These are phyloP conservation scores for Fusarium phyllophilum DNA, from an alignment of 2,329 filamentous ascomycete genomes.

Conservation along the genomic window DNA sequence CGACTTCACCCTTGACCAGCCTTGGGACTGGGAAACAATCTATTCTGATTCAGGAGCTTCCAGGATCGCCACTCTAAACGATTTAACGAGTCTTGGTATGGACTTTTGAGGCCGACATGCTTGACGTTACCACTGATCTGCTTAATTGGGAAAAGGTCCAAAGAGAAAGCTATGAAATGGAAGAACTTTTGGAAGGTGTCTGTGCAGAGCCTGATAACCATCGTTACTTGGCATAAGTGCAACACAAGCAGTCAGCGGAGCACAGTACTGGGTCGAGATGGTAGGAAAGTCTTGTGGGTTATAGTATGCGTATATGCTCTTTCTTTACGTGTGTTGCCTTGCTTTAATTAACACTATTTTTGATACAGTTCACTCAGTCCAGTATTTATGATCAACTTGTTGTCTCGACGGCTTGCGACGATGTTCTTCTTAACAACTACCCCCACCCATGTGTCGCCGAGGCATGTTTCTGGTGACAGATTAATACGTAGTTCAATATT, in stretches of 20 bases:
- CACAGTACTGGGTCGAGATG: fast-evolving
- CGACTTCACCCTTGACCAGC: neutral
- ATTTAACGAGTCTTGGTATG: fast-evolving
- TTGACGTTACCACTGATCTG: fast-evolving
- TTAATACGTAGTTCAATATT: neutral
- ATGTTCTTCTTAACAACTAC: fast-evolving
- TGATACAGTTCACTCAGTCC: neutral
- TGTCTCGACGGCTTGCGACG: fast-evolving
- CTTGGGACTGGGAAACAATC: neutral
- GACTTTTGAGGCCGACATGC: fast-evolving
- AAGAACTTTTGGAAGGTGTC: fast-evolving
- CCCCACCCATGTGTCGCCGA: neutral
- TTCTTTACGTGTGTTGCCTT: fast-evolving
- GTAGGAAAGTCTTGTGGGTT: no score
- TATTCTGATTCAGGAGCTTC: no score
- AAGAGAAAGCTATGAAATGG: fast-evolving
- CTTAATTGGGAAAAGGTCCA: neutral
- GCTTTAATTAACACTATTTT: neutral
- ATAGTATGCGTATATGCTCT: no score
- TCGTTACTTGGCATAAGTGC: fast-evolving
- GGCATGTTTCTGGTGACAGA: neutral
- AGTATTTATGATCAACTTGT: neutral
- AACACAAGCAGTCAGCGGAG: fast-evolving
- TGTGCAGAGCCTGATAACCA: fast-evolving
- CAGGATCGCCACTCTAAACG: neutral